Base-by-base conservation (phyloP, 2,329 filamentous ascomycete species). In the Curvularia spicifera region DNA sequence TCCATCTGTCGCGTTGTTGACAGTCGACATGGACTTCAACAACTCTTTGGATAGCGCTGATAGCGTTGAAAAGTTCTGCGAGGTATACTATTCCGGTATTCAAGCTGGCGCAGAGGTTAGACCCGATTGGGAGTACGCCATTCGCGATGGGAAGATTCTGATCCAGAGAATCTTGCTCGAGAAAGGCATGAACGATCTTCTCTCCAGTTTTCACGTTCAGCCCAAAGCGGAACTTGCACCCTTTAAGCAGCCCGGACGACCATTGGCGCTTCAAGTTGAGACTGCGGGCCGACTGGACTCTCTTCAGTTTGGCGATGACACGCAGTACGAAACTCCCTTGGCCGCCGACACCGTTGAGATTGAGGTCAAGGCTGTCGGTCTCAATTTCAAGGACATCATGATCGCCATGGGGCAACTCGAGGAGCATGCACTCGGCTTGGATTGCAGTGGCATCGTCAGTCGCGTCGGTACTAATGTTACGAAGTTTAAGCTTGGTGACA, bases 311-410 rank as follows among this genome's bases (percentile, higher is more conserved):
- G 26, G 26, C 26, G 26, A 28, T 4, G 26, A 28, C 26, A 6
- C 26, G 26, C 5, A 28, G 8, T 28, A 28, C 13, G 48, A 57
- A 15, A 54, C 43, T 10, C 26, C 49, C 15, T 28, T 28, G 26
- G 20, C 31, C 22, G 31, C 43, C 9, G 44, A 31, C 29, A 33
- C 33, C n/a, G 52, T 69, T 13, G 65, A 67, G 18, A 49, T 70
- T 12, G 46, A 64, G 29, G 59, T 66, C 28, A 44, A 33, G 33
- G 60, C 60, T 9, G 42, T 57, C 7, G 57, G 56, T 13, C 35
- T 68, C 44, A 71, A 71, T 43, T 70, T 68, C 58, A 40, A 42
- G 26, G 57, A 60, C 28, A 45, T 60, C 7, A 56, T 56, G 53
- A 50, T 57, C n/a, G 39, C 43, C 13, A 18, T 60, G 40, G 47